Evolutionary conservation across 805 yeast species (phyloP).

Genomic region (Candida berthetii): DNA sequence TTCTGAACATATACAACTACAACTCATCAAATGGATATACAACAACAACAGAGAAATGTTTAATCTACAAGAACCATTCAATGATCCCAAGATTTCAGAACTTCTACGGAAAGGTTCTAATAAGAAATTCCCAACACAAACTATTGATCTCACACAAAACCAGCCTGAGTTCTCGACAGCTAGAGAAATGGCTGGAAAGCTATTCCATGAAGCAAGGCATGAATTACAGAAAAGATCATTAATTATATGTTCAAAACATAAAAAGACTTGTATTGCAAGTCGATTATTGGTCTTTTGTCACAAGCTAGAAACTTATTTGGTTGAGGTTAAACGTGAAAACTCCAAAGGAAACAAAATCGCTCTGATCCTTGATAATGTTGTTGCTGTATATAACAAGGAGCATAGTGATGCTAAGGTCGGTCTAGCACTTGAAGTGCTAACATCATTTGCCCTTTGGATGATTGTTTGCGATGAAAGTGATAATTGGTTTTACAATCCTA

Average conservation of each 20-base stretch:
- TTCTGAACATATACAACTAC: slow-evolving; percentile 6
- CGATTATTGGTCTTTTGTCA: not conserved
- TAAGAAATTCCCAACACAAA: slow-evolving; percentile 8
- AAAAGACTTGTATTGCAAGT: slow-evolving; percentile 1
- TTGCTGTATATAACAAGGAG: not conserved
- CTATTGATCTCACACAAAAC: slow-evolving; percentile 7
- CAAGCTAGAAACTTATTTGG: not conserved
- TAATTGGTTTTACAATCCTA: not conserved
- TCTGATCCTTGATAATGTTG: not conserved
- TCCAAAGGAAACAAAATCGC: not conserved
- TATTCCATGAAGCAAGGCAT: slow-evolving; percentile 22
- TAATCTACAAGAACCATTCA: slow-evolving; percentile 10
- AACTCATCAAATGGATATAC: slow-evolving; percentile 18
- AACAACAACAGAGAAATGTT: slow-evolving; percentile 7
- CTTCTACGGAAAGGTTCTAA: slow-evolving; percentile 12
- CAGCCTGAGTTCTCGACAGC: slow-evolving; percentile 4
- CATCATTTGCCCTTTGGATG: not conserved
- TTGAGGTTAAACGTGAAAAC: not conserved
- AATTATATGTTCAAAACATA: slow-evolving; percentile 15
- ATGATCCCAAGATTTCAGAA: slow-evolving; percentile 6
- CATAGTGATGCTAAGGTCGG: not conserved
- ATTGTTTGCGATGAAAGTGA: not conserved
- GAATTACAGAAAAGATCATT: slow-evolving; percentile 13
- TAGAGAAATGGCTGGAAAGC: slow-evolving; percentile 11
- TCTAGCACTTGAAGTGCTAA: not conserved